Evolutionary conservation across 768 basidiomycete genomes (phyloP), one percentile per base, ranked within the genome.

Genomic region (Pleurotus ostreatus): DNA sequence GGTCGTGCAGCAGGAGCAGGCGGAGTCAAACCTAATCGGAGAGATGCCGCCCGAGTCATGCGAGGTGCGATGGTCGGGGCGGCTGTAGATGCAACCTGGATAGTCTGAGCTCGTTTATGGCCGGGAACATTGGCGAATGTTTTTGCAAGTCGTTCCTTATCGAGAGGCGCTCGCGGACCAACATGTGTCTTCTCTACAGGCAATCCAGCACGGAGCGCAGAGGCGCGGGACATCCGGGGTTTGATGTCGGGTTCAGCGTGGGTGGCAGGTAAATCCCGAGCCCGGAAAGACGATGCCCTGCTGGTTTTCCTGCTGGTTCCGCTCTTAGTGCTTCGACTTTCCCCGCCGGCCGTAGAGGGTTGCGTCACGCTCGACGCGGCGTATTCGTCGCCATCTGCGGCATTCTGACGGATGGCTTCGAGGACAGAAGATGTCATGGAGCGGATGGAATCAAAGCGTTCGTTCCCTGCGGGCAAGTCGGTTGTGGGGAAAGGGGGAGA

Each of bases 91-190:
- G 90, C 85, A 7, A 94, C 92, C 0, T 72, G 56, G 49, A 94
- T 89, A 5, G 79, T 80, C 60, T 76, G 81, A 0, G 77, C 47
- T 40, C 91, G 86, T 65, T 91, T 92, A 68, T 94, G 92, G 0
- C 91, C 91, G 0, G 91, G 92, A 3, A 92, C 84, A 59, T 89
- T 85, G 20, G 80, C 78, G 66, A 92, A 94, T 12, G 84, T 87
- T 70, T 81, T 72, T 13, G 76, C 76, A 1, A 78, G 75, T 20
- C 78, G 77, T 61, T 87, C 89, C 62, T 86, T 86, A 5, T 83
- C 78, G 20, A 79, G 72, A 0, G 84, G 79, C 23, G 69, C 71
- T 25, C 86, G 81, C 15, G 83, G 80, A 1, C 61, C 68, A 9
- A 68, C 73, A 23, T 68, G 62, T 1, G 73, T 69, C 55, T 75